phyloP scores from a whole-genome alignment of 140 eudicot species.

The Ambrosia hybrid region DNA sequence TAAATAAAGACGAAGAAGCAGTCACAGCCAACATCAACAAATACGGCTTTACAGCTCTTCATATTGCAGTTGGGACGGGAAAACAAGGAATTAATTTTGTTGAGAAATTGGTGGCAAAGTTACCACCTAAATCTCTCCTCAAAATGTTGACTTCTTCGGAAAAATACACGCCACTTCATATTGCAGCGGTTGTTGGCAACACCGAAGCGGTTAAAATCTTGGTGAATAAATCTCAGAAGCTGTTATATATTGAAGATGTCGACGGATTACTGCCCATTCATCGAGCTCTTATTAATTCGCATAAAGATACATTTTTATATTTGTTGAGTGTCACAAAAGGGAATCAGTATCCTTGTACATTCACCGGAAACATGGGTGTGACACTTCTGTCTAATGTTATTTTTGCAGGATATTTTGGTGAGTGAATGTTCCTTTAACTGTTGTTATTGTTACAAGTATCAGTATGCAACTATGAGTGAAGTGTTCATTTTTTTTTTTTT shows the following conservation, averaged over 20 bases:
- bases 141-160: slow-evolving; percentile 30
- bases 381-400: slow-evolving; percentile 42
- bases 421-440: background rate
- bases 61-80: slow-evolving; percentile 47
- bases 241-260: slow-evolving; percentile 31
- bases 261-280: slow-evolving; percentile 40
- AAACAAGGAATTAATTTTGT: slow-evolving; percentile 38
- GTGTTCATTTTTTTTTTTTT: background rate
- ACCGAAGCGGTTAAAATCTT: slow-evolving; percentile 41
- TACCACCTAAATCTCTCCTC: slow-evolving; percentile 27
- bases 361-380: slow-evolving; percentile 37
- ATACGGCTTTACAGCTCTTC: slow-evolving; percentile 42
- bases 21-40: slow-evolving; percentile 40
- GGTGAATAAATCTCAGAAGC: slow-evolving; percentile 29
- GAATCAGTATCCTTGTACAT: slow-evolving; percentile 30
- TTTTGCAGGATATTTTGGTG: slow-evolving; percentile 46
- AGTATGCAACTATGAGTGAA: background rate
- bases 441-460: background rate
- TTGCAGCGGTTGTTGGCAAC: slow-evolving; percentile 57
- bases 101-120: slow-evolving; percentile 30
- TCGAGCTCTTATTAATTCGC: slow-evolving; percentile 45
- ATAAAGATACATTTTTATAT: slow-evolving; percentile 40
- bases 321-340: slow-evolving; percentile 38
- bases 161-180: slow-evolving; percentile 44
- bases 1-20: slow-evolving; percentile 39